Evolutionary conservation across 78 protist genomes (phyloP).

Genomic region (Dictyostelium citrinum): DNA sequence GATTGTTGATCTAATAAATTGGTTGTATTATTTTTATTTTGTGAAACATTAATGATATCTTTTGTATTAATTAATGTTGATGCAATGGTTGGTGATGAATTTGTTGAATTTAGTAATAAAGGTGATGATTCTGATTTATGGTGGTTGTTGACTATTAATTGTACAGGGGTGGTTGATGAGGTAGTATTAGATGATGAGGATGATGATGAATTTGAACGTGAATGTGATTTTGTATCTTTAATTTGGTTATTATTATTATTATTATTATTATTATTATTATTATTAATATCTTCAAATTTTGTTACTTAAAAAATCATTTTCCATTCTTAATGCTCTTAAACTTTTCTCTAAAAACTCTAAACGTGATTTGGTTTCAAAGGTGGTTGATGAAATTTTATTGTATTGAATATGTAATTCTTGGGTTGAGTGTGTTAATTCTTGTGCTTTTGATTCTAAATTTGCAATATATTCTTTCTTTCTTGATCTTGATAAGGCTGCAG

Average conservation of each 20-base stretch:
- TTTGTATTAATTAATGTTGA: neutral
- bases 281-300: neutral
- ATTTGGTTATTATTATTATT: neutral
- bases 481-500: slow-evolving; percentile 62
- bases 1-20: neutral
- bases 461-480: slow-evolving; percentile 69
- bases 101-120: neutral
- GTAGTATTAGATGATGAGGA: neutral
- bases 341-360: neutral
- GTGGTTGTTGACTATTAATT: neutral
- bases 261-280: neutral
- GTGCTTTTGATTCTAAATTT: slow-evolving; percentile 58
- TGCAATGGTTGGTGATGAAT: slow-evolving; percentile 5
- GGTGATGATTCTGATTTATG: neutral
- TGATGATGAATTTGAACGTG: neutral
- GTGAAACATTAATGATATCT: neutral
- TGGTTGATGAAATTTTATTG: neutral
- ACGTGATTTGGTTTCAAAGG: slow-evolving; percentile 20
- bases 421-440: slow-evolving; percentile 29
- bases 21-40: neutral
- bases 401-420: slow-evolving; percentile 30
- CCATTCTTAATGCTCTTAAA: neutral
- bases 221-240: neutral
- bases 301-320: slow-evolving; percentile 10
- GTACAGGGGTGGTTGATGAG: neutral